These are phyloP conservation scores for Senna tora DNA, from an alignment of 306 rosid genomes.

Conservation along the genomic window DNA sequence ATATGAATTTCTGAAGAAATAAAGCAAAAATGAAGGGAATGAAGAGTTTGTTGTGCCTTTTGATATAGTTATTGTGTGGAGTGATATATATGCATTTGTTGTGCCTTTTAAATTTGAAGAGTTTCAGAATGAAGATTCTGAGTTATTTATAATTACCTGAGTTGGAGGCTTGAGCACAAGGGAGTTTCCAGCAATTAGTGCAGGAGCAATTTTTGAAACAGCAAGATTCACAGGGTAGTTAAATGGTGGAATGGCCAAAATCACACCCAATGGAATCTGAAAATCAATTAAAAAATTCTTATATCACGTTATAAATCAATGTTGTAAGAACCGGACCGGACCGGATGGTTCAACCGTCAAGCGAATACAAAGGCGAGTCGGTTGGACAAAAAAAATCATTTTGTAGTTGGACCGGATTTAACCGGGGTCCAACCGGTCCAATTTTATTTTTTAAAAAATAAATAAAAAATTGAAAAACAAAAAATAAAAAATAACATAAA, in stretches of 20 bases:
- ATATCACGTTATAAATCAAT: slow-evolving; percentile 21
- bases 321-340: too few relatives aligned
- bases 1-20: slow-evolving; percentile 17
- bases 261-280: slow-evolving; percentile 95
- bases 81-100: background rate
- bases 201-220: slow-evolving; percentile 96
- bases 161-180: slow-evolving; percentile 99
- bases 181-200: slow-evolving; percentile 95
- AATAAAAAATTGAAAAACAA: too few relatives aligned
- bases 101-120: background rate
- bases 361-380: too few relatives aligned
- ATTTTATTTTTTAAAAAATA: too few relatives aligned
- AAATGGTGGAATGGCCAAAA: slow-evolving; percentile 96
- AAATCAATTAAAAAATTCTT: slow-evolving; percentile 36
- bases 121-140: background rate
- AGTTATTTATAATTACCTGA: slow-evolving; percentile 59
- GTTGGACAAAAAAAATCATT: too few relatives aligned
- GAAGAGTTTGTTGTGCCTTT: background rate
- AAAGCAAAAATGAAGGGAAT: background rate
- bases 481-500: too few relatives aligned
- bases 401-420: too few relatives aligned
- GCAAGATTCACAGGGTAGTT: slow-evolving; percentile 98
- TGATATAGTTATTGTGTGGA: background rate
- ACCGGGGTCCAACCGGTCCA: too few relatives aligned
- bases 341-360: too few relatives aligned